Evolutionary conservation across 495 filamentous ascomycete genomes (phyloP).

Genomic region (Chaetomium fimeti): DNA sequence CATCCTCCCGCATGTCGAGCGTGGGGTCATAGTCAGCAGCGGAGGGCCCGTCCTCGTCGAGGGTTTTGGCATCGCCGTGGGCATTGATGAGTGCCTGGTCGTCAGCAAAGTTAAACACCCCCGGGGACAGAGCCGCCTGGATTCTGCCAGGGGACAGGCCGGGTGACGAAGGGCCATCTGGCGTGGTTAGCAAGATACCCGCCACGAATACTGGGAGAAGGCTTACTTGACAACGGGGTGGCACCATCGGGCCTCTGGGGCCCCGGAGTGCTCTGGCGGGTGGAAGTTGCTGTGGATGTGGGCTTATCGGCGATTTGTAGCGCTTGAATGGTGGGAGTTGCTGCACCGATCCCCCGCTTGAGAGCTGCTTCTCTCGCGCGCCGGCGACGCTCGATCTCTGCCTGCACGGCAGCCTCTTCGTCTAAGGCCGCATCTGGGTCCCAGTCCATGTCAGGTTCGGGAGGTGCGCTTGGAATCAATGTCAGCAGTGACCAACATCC

Average conservation of each 20-base stretch:
- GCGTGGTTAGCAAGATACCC: slow-evolving; percentile 22
- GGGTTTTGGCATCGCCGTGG: slow-evolving; percentile 49
- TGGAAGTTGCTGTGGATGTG: slow-evolving; percentile 55
- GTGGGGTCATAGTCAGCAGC: slow-evolving; percentile 97
- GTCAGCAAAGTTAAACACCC: slow-evolving; percentile 46
- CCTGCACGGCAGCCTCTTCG: slow-evolving; percentile 55
- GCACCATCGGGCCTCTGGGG: slow-evolving; percentile 38
- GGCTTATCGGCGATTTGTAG: slow-evolving; percentile 61
- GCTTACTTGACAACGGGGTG: slow-evolving; percentile 46
- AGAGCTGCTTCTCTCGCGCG: slow-evolving; percentile 85
- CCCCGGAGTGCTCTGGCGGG: slow-evolving; percentile 42
- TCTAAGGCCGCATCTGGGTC: slow-evolving; percentile 60
- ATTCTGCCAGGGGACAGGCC: slow-evolving; percentile 38
- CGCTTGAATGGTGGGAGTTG: slow-evolving; percentile 75
- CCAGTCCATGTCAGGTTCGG: slow-evolving; percentile 40
- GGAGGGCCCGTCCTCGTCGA: slow-evolving; percentile 71
- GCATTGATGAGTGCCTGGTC: slow-evolving; percentile 66
- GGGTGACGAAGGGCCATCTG: slow-evolving; percentile 32
- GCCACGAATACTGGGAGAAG: background rate
- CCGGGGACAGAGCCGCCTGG: slow-evolving; percentile 46
- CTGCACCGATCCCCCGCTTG: slow-evolving; percentile 69
- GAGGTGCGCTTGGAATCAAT: slow-evolving; percentile 10
- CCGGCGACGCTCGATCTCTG: slow-evolving; percentile 80
- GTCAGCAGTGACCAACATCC: background rate
- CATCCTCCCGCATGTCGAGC: slow-evolving; percentile 86